phyloP scores from a whole-genome alignment of 805 yeast species.

The Starmerella bombicola region DNA sequence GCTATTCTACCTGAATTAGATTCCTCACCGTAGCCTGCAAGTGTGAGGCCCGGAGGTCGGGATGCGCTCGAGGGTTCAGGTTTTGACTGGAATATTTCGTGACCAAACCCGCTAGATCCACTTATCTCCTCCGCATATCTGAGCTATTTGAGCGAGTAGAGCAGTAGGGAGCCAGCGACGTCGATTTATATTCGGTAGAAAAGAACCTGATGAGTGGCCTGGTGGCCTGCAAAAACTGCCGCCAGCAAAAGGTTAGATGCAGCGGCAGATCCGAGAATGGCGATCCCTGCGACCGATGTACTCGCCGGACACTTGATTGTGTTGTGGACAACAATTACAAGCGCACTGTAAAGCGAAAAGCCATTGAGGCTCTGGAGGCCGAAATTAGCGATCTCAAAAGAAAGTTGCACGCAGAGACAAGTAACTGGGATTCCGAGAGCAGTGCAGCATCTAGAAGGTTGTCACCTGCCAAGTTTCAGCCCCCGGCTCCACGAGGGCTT shows the following conservation, averaged over 20 bases:
- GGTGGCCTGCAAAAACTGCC: slow-evolving; percentile 81
- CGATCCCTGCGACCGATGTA: slow-evolving; percentile 70
- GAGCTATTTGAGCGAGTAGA: too few species aligned
- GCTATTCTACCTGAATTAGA: too few species aligned
- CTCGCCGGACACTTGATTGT: slow-evolving; percentile 56
- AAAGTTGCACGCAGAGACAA: neutral
- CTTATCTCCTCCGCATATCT: too few species aligned
- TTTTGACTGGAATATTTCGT: too few species aligned
- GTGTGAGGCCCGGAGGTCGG: too few species aligned
- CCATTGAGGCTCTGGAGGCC: slow-evolving; percentile 44
- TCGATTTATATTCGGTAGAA: too few species aligned
- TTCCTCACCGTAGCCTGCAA: too few species aligned
- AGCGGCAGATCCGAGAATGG: slow-evolving; percentile 40
- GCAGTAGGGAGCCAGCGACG: too few species aligned
- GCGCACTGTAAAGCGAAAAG: slow-evolving; percentile 68
- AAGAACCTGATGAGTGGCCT: slow-evolving; percentile 15
- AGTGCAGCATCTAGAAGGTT: neutral
- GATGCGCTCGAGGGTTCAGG: too few species aligned
- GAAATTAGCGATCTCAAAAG: slow-evolving; percentile 57
- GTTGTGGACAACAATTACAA: slow-evolving; percentile 69
- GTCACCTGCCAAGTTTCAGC: neutral
- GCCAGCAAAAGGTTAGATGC: slow-evolving; percentile 64
- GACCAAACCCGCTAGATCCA: too few species aligned
- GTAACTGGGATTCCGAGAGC: neutral
- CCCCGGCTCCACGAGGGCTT: neutral